Evolutionary conservation across 768 basidiomycete species (phyloP).

Genomic region (Trametes villosa): DNA sequence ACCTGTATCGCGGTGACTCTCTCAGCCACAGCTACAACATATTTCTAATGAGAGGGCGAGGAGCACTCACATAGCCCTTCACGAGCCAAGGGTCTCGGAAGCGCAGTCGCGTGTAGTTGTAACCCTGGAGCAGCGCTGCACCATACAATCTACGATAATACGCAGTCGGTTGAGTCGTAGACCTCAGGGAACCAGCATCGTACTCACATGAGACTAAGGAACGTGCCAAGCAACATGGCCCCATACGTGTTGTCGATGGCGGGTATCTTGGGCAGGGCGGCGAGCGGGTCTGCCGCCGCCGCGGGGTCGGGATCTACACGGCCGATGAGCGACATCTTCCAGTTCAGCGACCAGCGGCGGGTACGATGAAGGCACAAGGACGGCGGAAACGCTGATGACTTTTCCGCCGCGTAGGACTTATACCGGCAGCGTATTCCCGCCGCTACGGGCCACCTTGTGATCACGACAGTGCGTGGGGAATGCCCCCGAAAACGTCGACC

Average conservation of each 20-base stretch:
- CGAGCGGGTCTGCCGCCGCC: background rate
- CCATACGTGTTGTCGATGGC: background rate
- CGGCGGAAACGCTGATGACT: no score
- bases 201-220: slow-evolving; percentile 8
- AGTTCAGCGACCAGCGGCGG: background rate
- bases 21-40: background rate
- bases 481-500: no score
- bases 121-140: background rate
- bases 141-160: slow-evolving; percentile 2
- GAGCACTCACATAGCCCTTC: background rate
- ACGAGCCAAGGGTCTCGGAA: background rate
- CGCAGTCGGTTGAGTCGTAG: background rate
- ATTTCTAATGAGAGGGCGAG: background rate
- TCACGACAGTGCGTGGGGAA: no score
- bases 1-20: background rate
- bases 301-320: background rate
- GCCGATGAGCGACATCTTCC: background rate
- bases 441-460: no score
- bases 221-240: background rate
- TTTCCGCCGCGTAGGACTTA: no score
- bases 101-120: background rate
- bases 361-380: no score
- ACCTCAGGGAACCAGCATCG: background rate
- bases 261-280: background rate
- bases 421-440: no score